Percentiles rank a stretch among this genome's conserved stretches.
phyloP scores from a whole-genome alignment of 768 basidiomycete species.

The Lactarius tabidus region DNA sequence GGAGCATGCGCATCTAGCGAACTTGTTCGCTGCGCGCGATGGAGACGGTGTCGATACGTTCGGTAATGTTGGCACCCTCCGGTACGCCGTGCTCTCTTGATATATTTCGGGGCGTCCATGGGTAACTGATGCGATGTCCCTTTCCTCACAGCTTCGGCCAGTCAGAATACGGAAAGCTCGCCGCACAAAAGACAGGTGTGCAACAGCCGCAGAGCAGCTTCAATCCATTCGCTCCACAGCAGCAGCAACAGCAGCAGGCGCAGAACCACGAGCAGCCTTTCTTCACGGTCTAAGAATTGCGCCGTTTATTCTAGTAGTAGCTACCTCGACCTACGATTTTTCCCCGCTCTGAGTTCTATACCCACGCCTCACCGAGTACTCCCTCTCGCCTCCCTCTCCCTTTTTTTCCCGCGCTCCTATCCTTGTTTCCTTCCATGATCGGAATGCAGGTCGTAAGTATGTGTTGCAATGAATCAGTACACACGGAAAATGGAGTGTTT shows the following conservation, averaged over 20 bases:
- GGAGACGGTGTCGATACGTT: conserved; percentile 96
- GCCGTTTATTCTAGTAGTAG: not conserved
- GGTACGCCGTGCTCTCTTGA: conserved; percentile 42
- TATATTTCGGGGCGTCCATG: not conserved
- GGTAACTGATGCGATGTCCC: not conserved
- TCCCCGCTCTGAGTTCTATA: conserved; percentile 12
- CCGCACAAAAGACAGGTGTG: conserved; percentile 34
- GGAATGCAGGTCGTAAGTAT: conserved; percentile 10
- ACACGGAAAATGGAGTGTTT: conserved; percentile 3
- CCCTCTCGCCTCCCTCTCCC: not conserved
- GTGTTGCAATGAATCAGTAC: conserved; percentile 4
- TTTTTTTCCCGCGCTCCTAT: not conserved
- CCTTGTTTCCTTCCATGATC: not conserved
- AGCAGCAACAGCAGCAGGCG: conserved; percentile 50
- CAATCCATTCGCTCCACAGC: conserved; percentile 66
- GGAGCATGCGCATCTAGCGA: conserved; percentile 69
- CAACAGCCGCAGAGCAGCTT: conserved; percentile 34
- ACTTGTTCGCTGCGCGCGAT: conserved; percentile 72
- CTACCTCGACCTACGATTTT: not conserved
- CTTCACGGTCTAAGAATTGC: conserved; percentile 31
- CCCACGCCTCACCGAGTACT: not conserved
- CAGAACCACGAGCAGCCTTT: conserved; percentile 37
- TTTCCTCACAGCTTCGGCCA: conserved; percentile 42
- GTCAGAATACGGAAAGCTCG: conserved; percentile 30
- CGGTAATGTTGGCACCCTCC: conserved; percentile 77